Base-by-base conservation (phyloP, 1,284 basidiomycete genomes). In the Ganoderma lingzhi region DNA sequence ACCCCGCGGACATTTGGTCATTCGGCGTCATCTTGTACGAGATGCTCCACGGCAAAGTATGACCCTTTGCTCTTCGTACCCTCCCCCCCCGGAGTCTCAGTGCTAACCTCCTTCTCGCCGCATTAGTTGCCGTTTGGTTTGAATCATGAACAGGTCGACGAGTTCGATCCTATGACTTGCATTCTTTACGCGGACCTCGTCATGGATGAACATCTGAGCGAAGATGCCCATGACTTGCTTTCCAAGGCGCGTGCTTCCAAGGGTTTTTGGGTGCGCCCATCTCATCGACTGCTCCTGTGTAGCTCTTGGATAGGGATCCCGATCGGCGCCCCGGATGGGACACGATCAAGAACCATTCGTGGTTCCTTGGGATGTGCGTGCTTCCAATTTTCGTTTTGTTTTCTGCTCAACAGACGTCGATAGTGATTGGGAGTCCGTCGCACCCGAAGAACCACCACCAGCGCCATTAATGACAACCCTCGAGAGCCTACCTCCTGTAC, bases 21-120 rank as follows among this genome's bases (percentile, higher is more conserved):
- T 78, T 88, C n/a, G 88, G 88, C 28, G 85, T 89, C 53, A 81
- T 90, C 68, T 75, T 91, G 81, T 88, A 86, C 75, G 86, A 88
- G 65, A 84, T 89, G 80, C 80, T 89, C 2, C 86, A 84, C 72
- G 88, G 87, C 14, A 41, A 55, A 39, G 67, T 68, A 56, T 15
- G 59, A 1, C 32, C 55, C 4, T 32, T 23, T 28, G 44, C 48
- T 28, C 15, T 65, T 35, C 42, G 14, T 6, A 48, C 48, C 23
- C 9, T 10, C 12, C 2, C 48, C 23, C 4, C 23, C 48, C 1
- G 23, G 23, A 48, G n/a, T 28, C 6, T 45, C 1, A 8, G 28
- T 2, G 14, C 32, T 56, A 10, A 56, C 53, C n/a, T 19, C 44
- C 14, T 55, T 55, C 12, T 55, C 23, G 23, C 23, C 30, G 14